Percentiles rank a stretch among this genome's conserved stretches.
Evolutionary conservation across 768 basidiomycete genomes (phyloP).

Genomic region (Boletus sp.): DNA sequence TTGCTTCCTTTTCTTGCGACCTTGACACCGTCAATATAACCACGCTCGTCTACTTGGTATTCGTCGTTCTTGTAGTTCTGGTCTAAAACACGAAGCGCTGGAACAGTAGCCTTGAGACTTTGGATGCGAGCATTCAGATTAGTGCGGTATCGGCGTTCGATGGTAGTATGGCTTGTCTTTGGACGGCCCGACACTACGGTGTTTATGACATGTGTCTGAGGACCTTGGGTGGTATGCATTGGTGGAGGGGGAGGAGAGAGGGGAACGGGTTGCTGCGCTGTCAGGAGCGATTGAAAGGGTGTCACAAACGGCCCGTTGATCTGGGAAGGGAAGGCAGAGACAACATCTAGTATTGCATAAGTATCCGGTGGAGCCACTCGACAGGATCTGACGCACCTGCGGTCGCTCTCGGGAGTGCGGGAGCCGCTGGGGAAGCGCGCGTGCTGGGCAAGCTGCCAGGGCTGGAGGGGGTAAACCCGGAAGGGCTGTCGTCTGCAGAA

Average conservation of each 20-base stretch:
- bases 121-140: conserved; percentile 87
- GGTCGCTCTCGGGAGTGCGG: conserved; percentile 20
- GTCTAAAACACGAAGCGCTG: conserved; percentile 78
- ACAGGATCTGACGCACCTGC: conserved; percentile 12
- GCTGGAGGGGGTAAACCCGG: conserved; percentile 25
- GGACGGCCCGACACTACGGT: conserved; percentile 19
- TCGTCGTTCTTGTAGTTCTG: conserved; percentile 44
- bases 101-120: conserved; percentile 75
- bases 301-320: conserved; percentile 21
- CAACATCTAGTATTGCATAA: conserved; percentile 25
- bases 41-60: conserved; percentile 69
- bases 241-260: conserved; percentile 42
- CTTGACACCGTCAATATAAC: conserved; percentile 90
- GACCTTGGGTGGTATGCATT: conserved; percentile 20
- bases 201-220: conserved; percentile 24
- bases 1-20: conserved; percentile 90
- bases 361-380: neutral
- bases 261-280: conserved; percentile 24
- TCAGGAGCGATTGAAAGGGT: conserved; percentile 36
- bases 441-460: conserved; percentile 30
- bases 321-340: conserved; percentile 19
- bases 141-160: conserved; percentile 85
- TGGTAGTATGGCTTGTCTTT: conserved; percentile 90
- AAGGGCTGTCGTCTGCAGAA: conserved; percentile 28
- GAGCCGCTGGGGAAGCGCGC: conserved; percentile 31